Base-by-base conservation (phyloP, 352 stramenopile genomes). In the Pythium aristosporum region DNA sequence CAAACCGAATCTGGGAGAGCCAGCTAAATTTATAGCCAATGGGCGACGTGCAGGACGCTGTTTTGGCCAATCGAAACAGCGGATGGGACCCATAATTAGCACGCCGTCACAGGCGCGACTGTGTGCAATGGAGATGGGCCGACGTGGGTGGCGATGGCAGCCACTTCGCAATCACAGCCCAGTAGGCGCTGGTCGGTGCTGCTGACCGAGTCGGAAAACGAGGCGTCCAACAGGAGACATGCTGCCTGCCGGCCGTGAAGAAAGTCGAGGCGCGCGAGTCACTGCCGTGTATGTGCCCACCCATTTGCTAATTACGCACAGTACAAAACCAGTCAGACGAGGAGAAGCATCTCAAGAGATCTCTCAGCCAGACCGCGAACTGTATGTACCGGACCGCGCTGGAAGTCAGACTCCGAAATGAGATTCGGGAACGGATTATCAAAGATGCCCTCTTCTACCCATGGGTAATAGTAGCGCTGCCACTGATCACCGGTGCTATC, bases 391-490 rank as follows among this genome's bases (percentile, higher is more conserved):
- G 25, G 28, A 34, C 57, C 3, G 52, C 51, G 60, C 25, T 71
- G 89, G 61, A 86, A 89, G 63, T 87, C 76, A 18, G 69, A 61
- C 28, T 57, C 75, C 25, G 63, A 76, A 64, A 89, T 82, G 20
- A 83, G 53, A 51, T 87, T 57, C 12, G 50, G 54, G 67, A 89
- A 88, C n/a, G 25, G 25, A 30, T 5, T 5, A 5, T 57, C 71
- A 9, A 72, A 43, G 44, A 88, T 70, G 13, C 79, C 80, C 16
- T 89, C 47, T 28, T 72, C 44, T 43, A 76, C 69, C n/a, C 88
- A 57, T 46, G 85, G 63, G 65, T 91, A 91, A 51, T 87, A 89
- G 57, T 78, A 74, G 18, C 79, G 76, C 65, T 91, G 82, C 18
- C 65, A 80, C 44, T 55, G 12, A 59, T 89, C 82, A 53, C 69